Base-by-base conservation (phyloP, 2,329 filamentous ascomycete species). In the Tolypocladium tropicale region DNA sequence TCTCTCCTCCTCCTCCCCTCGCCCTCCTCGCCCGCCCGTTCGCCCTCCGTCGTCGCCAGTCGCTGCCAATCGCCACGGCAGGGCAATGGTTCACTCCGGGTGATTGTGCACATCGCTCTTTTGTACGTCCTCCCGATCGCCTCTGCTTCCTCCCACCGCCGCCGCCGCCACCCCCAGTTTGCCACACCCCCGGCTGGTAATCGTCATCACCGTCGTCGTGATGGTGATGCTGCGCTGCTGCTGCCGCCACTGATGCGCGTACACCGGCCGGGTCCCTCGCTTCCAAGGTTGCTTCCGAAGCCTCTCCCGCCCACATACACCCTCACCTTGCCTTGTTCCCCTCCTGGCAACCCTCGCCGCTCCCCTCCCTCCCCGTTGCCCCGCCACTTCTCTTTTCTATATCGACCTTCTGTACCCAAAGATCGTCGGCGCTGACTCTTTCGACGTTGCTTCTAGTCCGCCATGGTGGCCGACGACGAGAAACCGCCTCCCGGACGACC, bases 1-100 rank as follows among this genome's bases (percentile, higher is more conserved):
- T 33, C 50, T 39, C 36, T 11, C 34, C 51, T 53, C 34, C 21
- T 23, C 21, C 36, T 48, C 46, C 28, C 43, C 21, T 39, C 49
- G 14, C 50, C 23, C 25, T 52, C 41, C 33, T n/a, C 53, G 28
- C 50, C 51, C 37, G 51, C n/a, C 39, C 52, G 30, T 3, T 33
- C 53, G 21, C 23, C 43, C 46, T 30, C 21, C 30, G 30, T 21
- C 55, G 46, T 56, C 57, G 14, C 41, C 54, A 33, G 49, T 54
- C 57, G 55, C 64, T 63, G 62, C 62, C 68, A 70, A 70, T 72
- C 69, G 68, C 65, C 67, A 64, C 61, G 60, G 65, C 63, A 68
- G 64, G 69, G 70, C 69, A 66, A 72, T 72, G 70, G 60, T 71
- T 67, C 63, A 62, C 66, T 68, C 65, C 61, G 63, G 69, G 70